These are phyloP conservation scores for Camellia japonica DNA, from an alignment of 148 eudicot species.

Conservation along the genomic window DNA sequence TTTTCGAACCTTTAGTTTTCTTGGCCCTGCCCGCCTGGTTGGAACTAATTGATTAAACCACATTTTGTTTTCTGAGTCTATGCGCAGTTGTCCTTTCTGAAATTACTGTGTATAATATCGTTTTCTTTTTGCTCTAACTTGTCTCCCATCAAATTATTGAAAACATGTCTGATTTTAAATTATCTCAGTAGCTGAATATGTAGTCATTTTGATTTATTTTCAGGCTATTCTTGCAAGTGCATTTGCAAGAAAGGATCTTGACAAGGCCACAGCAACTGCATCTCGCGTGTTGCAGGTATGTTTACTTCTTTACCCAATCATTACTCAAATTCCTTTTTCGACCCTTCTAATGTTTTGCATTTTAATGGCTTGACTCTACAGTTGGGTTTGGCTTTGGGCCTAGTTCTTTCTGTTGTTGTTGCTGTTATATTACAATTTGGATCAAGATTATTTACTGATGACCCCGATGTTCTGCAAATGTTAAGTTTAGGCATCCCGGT, in stretches of 20 bases:
- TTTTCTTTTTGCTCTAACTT: not conserved
- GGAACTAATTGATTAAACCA: not conserved
- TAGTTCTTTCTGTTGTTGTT: slow-evolving; percentile 28
- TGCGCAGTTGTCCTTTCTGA: not conserved
- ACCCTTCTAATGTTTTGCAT: not conserved
- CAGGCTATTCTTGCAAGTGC: slow-evolving; percentile 52
- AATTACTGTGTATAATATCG: not conserved
- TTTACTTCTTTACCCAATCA: not conserved
- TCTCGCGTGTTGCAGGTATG: slow-evolving; percentile 45
- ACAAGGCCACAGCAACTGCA: slow-evolving; percentile 36
- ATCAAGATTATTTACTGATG: slow-evolving; percentile 30
- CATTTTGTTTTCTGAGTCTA: not conserved
- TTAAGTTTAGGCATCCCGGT: slow-evolving; percentile 47
- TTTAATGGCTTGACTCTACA: slow-evolving; percentile 24
- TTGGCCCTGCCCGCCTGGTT: not conserved
- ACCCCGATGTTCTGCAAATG: slow-evolving; percentile 33
- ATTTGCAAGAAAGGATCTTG: slow-evolving; percentile 39
- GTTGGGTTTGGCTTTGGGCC: slow-evolving; percentile 39
- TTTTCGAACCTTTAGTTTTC: not conserved
- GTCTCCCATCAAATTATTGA: not conserved
- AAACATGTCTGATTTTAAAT: not conserved
- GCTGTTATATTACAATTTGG: slow-evolving; percentile 29
- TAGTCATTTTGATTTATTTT: not conserved
- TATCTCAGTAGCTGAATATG: not conserved
- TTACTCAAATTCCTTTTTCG: not conserved